Evolutionary conservation across 148 eudicot genomes (phyloP), one percentile per base, ranked within the genome.

Genomic region (Rhododendron vialii): DNA sequence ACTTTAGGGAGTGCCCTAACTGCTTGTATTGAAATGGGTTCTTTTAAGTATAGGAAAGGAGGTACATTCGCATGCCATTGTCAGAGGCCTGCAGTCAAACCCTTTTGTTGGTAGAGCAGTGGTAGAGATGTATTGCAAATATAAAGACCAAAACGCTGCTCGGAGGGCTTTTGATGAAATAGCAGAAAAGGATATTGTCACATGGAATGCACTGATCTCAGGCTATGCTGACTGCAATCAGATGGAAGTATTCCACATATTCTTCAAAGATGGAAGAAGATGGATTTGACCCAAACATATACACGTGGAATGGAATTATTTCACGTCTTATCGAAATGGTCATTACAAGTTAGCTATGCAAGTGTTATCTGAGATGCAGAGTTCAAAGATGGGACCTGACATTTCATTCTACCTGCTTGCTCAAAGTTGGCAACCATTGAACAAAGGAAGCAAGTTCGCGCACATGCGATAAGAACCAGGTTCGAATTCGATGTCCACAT

Each of bases 231-330:
- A 82, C 36, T 88, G 89, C 86, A 86, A 89, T 84, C 89, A 87
- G 36, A 86, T 88, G 79, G 90, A 86, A 77, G 50, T 77, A 80
- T 88, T 51, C 88, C 85, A 3, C 14, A 84, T 87, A 84, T 87
- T 77, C 85, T 93, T 69, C 84, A 81, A 57, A 76, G 78, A 92
- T 93, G 95, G 90, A 77, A 69, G 88, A 86, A 45, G 88, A 92
- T 35, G 92, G 91, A 84, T 86, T 90, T 85, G 89, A 92, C 43
- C 91, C 91, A 13, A 86, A 89, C 83, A 82, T 88, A 78, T 85
- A 89, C 82, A 92, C 95, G 10, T 93, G 93, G 92, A 93, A 93
- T 82, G 92, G 93, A 63, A 89, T 93, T 65, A 88, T 91, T 48
- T 89, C 92, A 13, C 90, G 92, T 20, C 86, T 78, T 82, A 85